A percentile compares a stretch with the other conserved stretches of the same genome.
These are phyloP conservation scores for Solanum etuberosum DNA, from an alignment of 257 asterid species.

Conservation along the genomic window DNA sequence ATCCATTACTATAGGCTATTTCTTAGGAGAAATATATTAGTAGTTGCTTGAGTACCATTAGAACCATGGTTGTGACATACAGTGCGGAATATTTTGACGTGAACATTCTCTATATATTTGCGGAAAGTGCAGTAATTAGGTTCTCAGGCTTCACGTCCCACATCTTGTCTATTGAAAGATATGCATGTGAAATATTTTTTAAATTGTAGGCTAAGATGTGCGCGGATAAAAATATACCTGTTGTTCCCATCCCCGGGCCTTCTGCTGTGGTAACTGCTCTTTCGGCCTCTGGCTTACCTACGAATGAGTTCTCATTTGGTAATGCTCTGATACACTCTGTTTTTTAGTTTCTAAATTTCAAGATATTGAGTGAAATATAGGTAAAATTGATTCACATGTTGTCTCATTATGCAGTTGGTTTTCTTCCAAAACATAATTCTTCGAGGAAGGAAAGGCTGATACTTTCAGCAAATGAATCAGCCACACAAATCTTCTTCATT, in stretches of 20 bases:
- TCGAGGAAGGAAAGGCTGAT: slow-evolving; percentile 69
- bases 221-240: slow-evolving; percentile 46
- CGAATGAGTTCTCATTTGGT: slow-evolving; percentile 90
- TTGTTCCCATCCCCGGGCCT: slow-evolving; percentile 90
- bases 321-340: slow-evolving; percentile 5
- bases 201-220: slow-evolving; percentile 66
- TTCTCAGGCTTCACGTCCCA: not conserved
- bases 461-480: slow-evolving; percentile 56
- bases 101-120: not conserved
- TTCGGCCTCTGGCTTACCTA: slow-evolving; percentile 83
- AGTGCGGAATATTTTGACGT: not conserved
- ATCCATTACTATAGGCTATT: not conserved
- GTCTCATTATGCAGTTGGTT: slow-evolving; percentile 64
- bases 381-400: not conserved
- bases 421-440: slow-evolving; percentile 81
- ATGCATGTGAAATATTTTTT: not conserved
- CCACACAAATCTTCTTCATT: slow-evolving; percentile 79
- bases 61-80: not conserved
- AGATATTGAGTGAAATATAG: not conserved
- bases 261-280: slow-evolving; percentile 88
- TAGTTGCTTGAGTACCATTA: not conserved
- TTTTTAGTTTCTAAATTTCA: not conserved
- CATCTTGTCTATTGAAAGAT: not conserved
- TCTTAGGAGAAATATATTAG: not conserved
- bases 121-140: not conserved